These are phyloP conservation scores for Sporothrix globosa DNA, from an alignment of 2,329 filamentous ascomycete species.

Conservation along the genomic window DNA sequence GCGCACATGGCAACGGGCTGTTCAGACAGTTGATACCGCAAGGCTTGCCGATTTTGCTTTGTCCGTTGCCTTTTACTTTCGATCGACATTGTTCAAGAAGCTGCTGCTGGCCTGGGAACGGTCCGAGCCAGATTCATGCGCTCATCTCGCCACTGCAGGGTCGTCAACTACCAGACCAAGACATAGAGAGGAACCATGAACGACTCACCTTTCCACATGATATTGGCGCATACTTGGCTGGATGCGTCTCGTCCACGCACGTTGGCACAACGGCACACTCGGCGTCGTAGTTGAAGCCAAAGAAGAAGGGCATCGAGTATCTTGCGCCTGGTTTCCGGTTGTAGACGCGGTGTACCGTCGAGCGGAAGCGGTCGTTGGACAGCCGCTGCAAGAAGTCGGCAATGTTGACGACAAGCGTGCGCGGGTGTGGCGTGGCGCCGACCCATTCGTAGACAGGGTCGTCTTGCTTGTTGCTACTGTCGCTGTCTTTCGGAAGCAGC, in stretches of 20 bases:
- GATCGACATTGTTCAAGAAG: background rate
- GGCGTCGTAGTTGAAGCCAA: slow-evolving; percentile 51
- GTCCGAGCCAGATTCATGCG: slow-evolving; percentile 32
- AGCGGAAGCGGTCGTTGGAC: slow-evolving; percentile 37
- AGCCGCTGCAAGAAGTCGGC: slow-evolving; percentile 37
- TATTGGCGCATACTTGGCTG: slow-evolving; percentile 50
- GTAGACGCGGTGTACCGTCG: slow-evolving; percentile 37
- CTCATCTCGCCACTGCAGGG: slow-evolving; percentile 36
- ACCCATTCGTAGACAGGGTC: slow-evolving; percentile 32
- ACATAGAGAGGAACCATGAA: too few species aligned
- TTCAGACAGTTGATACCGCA: background rate
- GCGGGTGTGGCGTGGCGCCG: slow-evolving; percentile 30
- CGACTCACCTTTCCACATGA: slow-evolving; percentile 44
- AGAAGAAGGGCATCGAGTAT: slow-evolving; percentile 38
- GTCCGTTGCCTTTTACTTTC: background rate
- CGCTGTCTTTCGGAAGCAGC: slow-evolving; percentile 28
- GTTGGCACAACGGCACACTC: slow-evolving; percentile 49
- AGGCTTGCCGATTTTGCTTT: background rate
- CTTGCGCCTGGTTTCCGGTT: slow-evolving; percentile 33
- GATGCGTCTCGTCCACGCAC: slow-evolving; percentile 47
- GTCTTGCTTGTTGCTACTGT: background rate
- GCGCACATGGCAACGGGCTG: background rate
- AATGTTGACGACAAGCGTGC: slow-evolving; percentile 38
- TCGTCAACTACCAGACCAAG: background rate
- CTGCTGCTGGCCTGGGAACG: background rate